Evolutionary conservation across 768 basidiomycete species (phyloP).

Genomic region (Russula abietina): DNA sequence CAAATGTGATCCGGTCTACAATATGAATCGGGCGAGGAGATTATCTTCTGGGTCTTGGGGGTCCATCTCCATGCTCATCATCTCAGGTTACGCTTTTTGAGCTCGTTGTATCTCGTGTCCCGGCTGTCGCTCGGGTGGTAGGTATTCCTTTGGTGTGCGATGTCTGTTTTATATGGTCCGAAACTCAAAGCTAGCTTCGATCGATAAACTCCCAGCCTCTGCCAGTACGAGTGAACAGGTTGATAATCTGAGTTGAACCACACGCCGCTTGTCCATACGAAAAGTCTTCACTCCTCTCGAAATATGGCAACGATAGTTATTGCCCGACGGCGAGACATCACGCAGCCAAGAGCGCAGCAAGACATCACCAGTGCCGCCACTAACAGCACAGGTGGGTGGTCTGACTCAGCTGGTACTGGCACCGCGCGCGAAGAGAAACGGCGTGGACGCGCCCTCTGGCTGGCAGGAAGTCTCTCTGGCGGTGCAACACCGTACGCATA

Average conservation of each 20-base stretch:
- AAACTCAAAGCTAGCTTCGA: neutral
- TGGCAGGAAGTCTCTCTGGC: neutral
- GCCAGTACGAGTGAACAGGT: too few species aligned
- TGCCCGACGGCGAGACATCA: neutral
- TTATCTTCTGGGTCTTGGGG: too few species aligned
- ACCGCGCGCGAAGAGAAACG: neutral
- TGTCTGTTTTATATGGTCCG: neutral
- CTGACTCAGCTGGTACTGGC: too few species aligned
- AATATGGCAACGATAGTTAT: too few species aligned
- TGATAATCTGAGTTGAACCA: too few species aligned
- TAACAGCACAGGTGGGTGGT: neutral
- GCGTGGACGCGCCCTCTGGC: neutral
- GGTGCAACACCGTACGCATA: neutral
- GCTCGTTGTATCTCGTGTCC: neutral
- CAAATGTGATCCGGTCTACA: too few species aligned
- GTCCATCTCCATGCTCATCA: too few species aligned
- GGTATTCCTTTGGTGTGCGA: neutral
- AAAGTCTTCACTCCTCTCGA: too few species aligned
- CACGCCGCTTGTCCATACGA: too few species aligned
- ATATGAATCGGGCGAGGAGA: neutral
- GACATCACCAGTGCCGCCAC: too few species aligned
- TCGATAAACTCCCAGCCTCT: too few species aligned
- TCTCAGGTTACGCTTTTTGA: too few species aligned
- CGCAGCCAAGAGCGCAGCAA: slow-evolving; percentile 6
- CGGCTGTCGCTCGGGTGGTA: neutral